Percentiles rank a stretch among this genome's conserved stretches.
Evolutionary conservation across 768 basidiomycete species (phyloP).

Genomic region (Phanerodontia chrysosporium): DNA sequence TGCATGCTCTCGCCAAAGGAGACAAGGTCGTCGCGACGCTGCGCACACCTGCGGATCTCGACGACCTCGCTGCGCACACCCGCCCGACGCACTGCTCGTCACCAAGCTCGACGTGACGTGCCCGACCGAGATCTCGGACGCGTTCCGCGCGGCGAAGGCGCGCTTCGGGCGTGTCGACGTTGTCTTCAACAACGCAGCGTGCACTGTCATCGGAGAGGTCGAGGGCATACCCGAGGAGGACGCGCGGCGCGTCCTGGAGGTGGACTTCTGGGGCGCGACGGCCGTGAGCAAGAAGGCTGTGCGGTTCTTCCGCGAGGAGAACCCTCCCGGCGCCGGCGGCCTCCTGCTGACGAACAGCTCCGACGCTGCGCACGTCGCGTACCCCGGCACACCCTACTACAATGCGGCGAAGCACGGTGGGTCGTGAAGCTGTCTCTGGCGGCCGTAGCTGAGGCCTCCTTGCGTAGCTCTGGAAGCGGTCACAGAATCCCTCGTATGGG

Average conservation of each 20-base stretch:
- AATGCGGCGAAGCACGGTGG: conserved; percentile 15
- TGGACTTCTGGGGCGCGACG: conserved; percentile 24
- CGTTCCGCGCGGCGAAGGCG: conserved; percentile 30
- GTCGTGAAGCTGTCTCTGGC: neutral
- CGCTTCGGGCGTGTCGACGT: conserved; percentile 42
- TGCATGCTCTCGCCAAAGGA: conserved; percentile 32
- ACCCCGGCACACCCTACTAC: conserved; percentile 6
- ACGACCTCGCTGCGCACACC: conserved; percentile 23
- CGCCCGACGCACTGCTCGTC: conserved; percentile 30
- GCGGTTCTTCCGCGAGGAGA: conserved; percentile 34
- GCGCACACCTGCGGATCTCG: conserved; percentile 25
- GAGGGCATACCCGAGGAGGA: conserved; percentile 34
- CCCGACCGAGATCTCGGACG: conserved; percentile 28
- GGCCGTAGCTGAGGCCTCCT: no score
- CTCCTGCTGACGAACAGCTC: conserved; percentile 7
- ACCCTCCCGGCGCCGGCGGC: conserved; percentile 29
- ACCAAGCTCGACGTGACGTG: conserved; percentile 37
- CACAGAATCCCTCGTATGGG: conserved; percentile 34
- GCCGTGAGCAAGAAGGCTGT: conserved; percentile 15
- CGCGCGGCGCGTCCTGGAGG: conserved; percentile 35
- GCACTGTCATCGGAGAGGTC: conserved; percentile 29
- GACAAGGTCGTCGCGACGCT: conserved; percentile 41
- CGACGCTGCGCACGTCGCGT: neutral
- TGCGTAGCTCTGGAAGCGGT: conserved; percentile 32
- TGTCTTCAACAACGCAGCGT: conserved; percentile 42